Evolutionary conservation across 768 basidiomycete genomes (phyloP), one percentile per base, ranked within the genome.

Genomic region (Macrolepiota albuminosa): DNA sequence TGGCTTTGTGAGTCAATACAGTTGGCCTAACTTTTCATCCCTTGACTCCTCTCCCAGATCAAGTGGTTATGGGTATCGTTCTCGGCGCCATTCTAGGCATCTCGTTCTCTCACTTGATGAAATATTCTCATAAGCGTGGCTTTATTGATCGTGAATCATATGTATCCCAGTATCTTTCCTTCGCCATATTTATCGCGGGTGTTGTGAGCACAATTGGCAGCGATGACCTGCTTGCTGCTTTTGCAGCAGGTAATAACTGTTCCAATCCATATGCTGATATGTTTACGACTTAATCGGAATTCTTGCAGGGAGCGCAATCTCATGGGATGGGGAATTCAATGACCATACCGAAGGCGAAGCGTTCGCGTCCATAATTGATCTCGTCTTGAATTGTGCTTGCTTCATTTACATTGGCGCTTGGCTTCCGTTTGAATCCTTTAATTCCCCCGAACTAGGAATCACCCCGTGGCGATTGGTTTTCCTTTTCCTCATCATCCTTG

Each of bases 331-430:
- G 3, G 79, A 91, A 64, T 91, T 91, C 74, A 89, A 91, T 65
- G 73, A 74, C 21, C 86, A 92, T 60, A 92, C 84, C 0, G 91
- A 95, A 72, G 86, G 89, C 63, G 91, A 94, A 59, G 78, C 85
- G 11, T 98, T 99, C 70, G 88, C 93, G 2, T 88, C 93, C 29
- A 91, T 97, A 45, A 87, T 98, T 62, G 92, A 98, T 71, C 83
- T 97, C 62, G 78, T 97, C 29, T 78, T 92, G 56, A 92, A 91
- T 65, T 89, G 88, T 61, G 86, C 76, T 2, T 89, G 88, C 71
- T 93, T 93, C 71, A 78, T 93, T 29, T 92, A 92, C 68, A 89
- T 84, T 46, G 97, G 96, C 33, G 95, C 96, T 2, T 94, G 95
- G 86, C 71, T 91, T 11, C 88, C 88, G 0, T 90, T 91, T 64